A percentile compares a stretch with the other conserved stretches of the same genome.
Evolutionary conservation across 2,329 filamentous ascomycete genomes (phyloP).

Genomic region (Annulohypoxylon truncatum): DNA sequence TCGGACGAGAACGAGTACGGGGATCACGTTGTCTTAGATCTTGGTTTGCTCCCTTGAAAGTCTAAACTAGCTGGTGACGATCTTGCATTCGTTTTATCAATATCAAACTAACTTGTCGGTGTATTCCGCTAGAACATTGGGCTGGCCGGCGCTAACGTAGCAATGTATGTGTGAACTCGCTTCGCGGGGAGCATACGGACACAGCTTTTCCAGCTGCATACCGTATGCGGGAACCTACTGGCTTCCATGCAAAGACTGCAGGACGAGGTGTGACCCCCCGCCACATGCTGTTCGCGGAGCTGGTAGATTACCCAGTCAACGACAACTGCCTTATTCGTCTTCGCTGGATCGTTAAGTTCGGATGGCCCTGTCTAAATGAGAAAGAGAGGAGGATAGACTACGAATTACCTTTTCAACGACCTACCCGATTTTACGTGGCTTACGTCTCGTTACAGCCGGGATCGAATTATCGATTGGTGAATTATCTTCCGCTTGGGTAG

Average conservation of each 20-base stretch:
- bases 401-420: slow-evolving; percentile 21
- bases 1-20: slow-evolving; percentile 16
- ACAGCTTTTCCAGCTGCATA: slow-evolving; percentile 33
- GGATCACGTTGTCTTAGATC: slow-evolving; percentile 41
- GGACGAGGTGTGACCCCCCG: slow-evolving; percentile 37
- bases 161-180: slow-evolving; percentile 32
- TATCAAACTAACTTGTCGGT: slow-evolving; percentile 35
- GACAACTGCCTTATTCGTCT: slow-evolving; percentile 41
- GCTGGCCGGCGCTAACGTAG: slow-evolving; percentile 31
- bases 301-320: slow-evolving; percentile 35
- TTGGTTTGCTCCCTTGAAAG: slow-evolving; percentile 39
- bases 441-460: slow-evolving; percentile 27
- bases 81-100: slow-evolving; percentile 36
- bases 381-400: background rate
- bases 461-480: slow-evolving; percentile 18
- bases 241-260: slow-evolving; percentile 34
- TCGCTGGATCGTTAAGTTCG: slow-evolving; percentile 31
- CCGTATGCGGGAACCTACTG: slow-evolving; percentile 39
- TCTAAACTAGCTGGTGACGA: slow-evolving; percentile 34
- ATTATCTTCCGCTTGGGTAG: slow-evolving; percentile 14
- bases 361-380: slow-evolving; percentile 32
- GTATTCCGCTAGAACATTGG: slow-evolving; percentile 28
- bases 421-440: slow-evolving; percentile 40
- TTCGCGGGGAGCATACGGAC: slow-evolving; percentile 39
- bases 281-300: slow-evolving; percentile 40